Percentiles rank a stretch among this genome's conserved stretches.
These are phyloP conservation scores for Paramyrothecium roridum DNA, from an alignment of 2,329 filamentous ascomycete species.

Conservation along the genomic window DNA sequence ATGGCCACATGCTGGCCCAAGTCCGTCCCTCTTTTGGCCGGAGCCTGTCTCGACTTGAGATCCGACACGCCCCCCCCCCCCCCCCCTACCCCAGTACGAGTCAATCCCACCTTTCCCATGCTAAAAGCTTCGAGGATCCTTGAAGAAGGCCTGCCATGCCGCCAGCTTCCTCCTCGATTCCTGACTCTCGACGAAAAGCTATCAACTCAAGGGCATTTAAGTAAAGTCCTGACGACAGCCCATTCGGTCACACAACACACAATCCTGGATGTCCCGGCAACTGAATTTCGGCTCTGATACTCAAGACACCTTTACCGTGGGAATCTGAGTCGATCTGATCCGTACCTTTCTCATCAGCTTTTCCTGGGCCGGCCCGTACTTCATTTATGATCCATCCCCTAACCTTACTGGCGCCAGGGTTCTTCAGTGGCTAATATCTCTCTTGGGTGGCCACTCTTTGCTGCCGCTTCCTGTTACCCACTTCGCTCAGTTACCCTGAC, in stretches of 20 bases:
- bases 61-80: not conserved
- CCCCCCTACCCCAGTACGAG: not conserved
- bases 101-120: not conserved
- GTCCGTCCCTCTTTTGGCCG: not conserved
- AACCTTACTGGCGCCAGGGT: slow-evolving; percentile 7
- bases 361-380: not conserved
- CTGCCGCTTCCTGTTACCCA: not conserved
- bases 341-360: not conserved
- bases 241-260: not conserved
- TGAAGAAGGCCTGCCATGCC: not conserved
- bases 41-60: not conserved
- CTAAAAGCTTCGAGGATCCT: not conserved
- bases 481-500: not conserved
- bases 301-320: not conserved
- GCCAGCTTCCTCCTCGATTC: not conserved
- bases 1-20: not conserved
- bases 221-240: not conserved
- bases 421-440: slow-evolving; percentile 15
- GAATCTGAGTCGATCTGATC: not conserved
- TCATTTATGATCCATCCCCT: slow-evolving; percentile 4
- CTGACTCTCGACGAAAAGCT: not conserved
- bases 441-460: not conserved
- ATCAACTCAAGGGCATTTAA: not conserved
- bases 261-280: not conserved
- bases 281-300: not conserved